Conservation (phyloP, 2,329 filamentous ascomycete species). For the Metarhizium guizhouense region DNA sequence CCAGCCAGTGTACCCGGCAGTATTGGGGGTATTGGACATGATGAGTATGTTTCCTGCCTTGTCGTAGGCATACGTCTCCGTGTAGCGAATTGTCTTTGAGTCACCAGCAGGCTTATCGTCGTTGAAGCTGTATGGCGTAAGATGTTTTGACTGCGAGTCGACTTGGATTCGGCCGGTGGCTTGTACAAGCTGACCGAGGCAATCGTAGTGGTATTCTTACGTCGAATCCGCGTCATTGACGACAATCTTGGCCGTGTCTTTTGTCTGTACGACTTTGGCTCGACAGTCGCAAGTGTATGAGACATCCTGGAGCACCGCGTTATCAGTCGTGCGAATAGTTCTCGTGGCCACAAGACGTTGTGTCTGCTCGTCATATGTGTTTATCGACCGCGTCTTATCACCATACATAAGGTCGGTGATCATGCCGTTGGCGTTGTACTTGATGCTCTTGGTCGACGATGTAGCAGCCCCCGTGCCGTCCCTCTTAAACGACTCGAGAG, state of each 20-base stretch:
- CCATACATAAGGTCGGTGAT: background rate
- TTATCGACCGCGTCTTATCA: background rate
- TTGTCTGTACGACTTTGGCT: background rate
- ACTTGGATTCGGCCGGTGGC: background rate
- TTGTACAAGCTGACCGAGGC: background rate
- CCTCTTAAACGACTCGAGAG: background rate
- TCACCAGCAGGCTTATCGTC: background rate
- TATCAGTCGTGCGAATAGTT: background rate
- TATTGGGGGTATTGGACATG: background rate
- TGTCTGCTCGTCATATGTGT: background rate
- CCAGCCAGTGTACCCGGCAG: background rate
- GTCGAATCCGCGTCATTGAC: background rate
- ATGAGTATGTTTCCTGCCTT: background rate
- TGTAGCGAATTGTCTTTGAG: background rate
- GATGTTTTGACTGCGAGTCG: background rate
- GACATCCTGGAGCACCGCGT: background rate
- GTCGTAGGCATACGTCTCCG: background rate
- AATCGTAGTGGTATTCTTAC: background rate
- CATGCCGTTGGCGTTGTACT: background rate
- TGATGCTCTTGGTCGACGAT: background rate
- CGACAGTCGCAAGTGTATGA: background rate
- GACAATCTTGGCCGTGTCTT: background rate
- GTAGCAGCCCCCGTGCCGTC: no score
- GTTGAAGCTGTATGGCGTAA: background rate
- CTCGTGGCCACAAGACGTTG: background rate